These are phyloP conservation scores for Closterium sp. DNA, from an alignment of 139 green algal genomes.

Conservation along the genomic window DNA sequence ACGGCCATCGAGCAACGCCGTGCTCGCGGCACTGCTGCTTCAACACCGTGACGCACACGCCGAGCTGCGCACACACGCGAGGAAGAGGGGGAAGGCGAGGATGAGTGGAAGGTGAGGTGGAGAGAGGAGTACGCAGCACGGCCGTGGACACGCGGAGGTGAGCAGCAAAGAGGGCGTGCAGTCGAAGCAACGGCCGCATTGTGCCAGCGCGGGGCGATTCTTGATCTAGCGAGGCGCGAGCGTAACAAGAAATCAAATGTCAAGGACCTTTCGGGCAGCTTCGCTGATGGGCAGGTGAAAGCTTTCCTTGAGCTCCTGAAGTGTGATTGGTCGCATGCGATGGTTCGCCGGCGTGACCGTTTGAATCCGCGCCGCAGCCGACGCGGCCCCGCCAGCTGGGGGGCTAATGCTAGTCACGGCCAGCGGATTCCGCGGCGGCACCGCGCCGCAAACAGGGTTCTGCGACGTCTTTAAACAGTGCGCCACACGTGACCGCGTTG, in stretches of 20 bases:
- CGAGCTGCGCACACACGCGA: constrained; percentile 33
- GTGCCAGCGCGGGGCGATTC: neutral
- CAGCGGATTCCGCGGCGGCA: neutral
- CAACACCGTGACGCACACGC: constrained; percentile 54
- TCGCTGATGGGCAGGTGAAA: constrained; percentile 62
- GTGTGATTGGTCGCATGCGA: constrained; percentile 2
- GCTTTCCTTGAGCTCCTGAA: constrained; percentile 19
- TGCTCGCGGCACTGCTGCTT: constrained; percentile 54
- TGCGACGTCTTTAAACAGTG: neutral
- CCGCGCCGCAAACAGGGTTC: neutral
- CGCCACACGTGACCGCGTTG: neutral
- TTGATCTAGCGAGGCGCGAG: neutral
- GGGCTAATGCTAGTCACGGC: neutral
- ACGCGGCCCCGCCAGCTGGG: too few relatives aligned
- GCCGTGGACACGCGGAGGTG: neutral
- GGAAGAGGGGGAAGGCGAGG: constrained; percentile 8
- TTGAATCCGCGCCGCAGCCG: too few relatives aligned
- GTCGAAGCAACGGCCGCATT: neutral
- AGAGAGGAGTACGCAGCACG: neutral
- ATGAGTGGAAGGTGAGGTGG: neutral
- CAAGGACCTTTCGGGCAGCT: constrained; percentile 47
- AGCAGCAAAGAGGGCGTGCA: neutral
- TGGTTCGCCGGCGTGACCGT: neutral
- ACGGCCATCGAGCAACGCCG: constrained; percentile 55
- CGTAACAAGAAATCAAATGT: neutral